Evolutionary conservation across 129 eudicot genomes (phyloP).

Genomic region (Scalesia atractyloides): DNA sequence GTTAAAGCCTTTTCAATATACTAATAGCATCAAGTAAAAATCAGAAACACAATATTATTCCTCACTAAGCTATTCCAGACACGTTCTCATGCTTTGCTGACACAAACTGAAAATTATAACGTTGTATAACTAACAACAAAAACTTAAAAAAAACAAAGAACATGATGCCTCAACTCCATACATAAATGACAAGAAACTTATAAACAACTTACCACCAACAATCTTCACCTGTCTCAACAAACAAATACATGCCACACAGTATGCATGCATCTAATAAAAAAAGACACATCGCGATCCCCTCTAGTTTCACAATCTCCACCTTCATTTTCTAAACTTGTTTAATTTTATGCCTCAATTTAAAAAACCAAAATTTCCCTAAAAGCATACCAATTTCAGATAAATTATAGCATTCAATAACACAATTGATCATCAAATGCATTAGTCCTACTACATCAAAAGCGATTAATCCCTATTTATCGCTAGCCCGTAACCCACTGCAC

Average conservation of each 20-base stretch:
- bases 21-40: not conserved
- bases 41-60: not conserved
- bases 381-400: not conserved
- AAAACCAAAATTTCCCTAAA: not conserved
- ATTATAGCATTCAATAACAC: not conserved
- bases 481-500: too few species aligned
- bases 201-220: not conserved
- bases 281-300: not conserved
- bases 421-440: conserved; percentile 1
- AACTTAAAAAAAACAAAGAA: too few species aligned
- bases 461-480: too few species aligned
- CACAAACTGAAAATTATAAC: not conserved
- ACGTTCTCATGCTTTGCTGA: not conserved
- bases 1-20: not conserved
- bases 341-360: not conserved
- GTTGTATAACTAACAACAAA: not conserved
- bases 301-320: too few species aligned
- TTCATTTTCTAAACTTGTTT: not conserved
- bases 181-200: not conserved
- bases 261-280: not conserved
- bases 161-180: not conserved
- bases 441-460: conserved; percentile 2
- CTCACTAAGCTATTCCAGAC: conserved; percentile 1
- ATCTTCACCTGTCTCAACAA: not conserved
- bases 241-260: not conserved